Percentiles rank a stretch among this genome's conserved stretches.
phyloP scores from a whole-genome alignment of 1,139 yeast species.

The Zygosaccharomyces sapae region DNA sequence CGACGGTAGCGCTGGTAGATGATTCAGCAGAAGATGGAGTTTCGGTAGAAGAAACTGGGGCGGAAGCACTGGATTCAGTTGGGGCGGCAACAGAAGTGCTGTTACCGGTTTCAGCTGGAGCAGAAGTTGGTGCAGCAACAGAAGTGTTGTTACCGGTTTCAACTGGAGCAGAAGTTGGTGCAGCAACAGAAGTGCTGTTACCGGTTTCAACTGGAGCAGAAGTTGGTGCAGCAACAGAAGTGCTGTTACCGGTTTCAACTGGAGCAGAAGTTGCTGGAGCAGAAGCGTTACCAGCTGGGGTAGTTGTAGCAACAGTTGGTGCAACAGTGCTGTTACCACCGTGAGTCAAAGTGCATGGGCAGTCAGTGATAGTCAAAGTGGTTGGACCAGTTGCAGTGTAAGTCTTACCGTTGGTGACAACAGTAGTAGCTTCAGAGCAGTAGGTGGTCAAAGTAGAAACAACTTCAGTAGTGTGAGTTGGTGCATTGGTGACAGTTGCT shows the following conservation, averaged over 20 bases:
- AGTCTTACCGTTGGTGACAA: slow-evolving; percentile 27
- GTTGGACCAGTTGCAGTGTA: slow-evolving; percentile 28
- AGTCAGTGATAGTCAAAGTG: slow-evolving; percentile 55
- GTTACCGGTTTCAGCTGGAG: slow-evolving; percentile 22
- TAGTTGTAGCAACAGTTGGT: not conserved
- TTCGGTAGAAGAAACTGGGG: slow-evolving; percentile 17
- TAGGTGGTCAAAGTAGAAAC: slow-evolving; percentile 56
- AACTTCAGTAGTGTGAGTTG: slow-evolving; percentile 43
- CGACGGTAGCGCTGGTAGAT: not conserved
- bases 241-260: slow-evolving; percentile 41
- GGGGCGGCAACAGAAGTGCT: slow-evolving; percentile 33
- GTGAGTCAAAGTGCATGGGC: slow-evolving; percentile 51
- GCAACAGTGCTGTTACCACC: not conserved
- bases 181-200: not conserved
- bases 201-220: slow-evolving; percentile 31
- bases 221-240: slow-evolving; percentile 46
- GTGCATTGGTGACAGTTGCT: slow-evolving; percentile 12
- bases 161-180: not conserved
- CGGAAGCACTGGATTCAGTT: slow-evolving; percentile 28
- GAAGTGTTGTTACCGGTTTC: not conserved
- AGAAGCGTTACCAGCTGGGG: slow-evolving; percentile 48
- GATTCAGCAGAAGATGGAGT: not conserved
- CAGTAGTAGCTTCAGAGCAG: slow-evolving; percentile 44
- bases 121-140: slow-evolving; percentile 9
- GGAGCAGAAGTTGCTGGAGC: not conserved